Evolutionary conservation across 2,329 filamentous ascomycete species (phyloP).

Genomic region (Trichoderma brevicompactum): DNA sequence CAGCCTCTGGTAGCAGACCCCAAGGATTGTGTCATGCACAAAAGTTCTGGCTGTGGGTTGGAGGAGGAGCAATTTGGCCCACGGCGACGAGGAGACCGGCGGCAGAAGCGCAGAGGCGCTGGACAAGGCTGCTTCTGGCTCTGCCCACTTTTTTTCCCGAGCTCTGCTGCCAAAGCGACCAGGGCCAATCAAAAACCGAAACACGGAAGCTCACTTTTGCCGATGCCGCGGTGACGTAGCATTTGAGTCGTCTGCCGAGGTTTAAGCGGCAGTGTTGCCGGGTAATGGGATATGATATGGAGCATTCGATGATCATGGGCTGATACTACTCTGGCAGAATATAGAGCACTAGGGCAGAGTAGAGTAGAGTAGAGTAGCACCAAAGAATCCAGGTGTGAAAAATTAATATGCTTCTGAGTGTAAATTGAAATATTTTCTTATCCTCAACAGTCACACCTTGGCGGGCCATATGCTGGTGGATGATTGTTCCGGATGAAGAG

Average conservation of each 20-base stretch:
- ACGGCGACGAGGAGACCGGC: slow-evolving; percentile 19
- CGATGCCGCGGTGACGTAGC: slow-evolving; percentile 28
- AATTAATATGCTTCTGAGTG: too few relatives aligned
- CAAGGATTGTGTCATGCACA: slow-evolving; percentile 4
- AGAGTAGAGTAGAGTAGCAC: too few relatives aligned
- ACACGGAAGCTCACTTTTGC: slow-evolving; percentile 35
- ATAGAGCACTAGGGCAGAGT: too few relatives aligned
- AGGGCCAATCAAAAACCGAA: slow-evolving; percentile 32
- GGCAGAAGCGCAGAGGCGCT: slow-evolving; percentile 25
- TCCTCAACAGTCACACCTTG: too few relatives aligned
- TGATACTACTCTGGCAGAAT: too few relatives aligned
- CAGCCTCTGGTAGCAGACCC: slow-evolving; percentile 7
- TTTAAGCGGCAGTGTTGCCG: slow-evolving; percentile 7
- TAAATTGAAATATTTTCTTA: too few relatives aligned
- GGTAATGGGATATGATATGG: too few relatives aligned
- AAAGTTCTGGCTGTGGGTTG: slow-evolving; percentile 6
- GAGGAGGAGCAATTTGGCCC: slow-evolving; percentile 26
- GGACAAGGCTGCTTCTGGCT: slow-evolving; percentile 27
- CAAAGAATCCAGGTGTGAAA: too few relatives aligned
- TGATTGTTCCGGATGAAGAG: too few relatives aligned
- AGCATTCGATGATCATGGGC: too few relatives aligned
- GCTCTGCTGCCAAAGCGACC: slow-evolving; percentile 16
- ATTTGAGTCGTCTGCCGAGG: not conserved
- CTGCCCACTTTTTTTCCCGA: slow-evolving; percentile 25
- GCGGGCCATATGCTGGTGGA: too few relatives aligned